Evolutionary conservation across 1,284 basidiomycete species (phyloP), one percentile per base, ranked within the genome.

Genomic region (Abortiporus biennis): DNA sequence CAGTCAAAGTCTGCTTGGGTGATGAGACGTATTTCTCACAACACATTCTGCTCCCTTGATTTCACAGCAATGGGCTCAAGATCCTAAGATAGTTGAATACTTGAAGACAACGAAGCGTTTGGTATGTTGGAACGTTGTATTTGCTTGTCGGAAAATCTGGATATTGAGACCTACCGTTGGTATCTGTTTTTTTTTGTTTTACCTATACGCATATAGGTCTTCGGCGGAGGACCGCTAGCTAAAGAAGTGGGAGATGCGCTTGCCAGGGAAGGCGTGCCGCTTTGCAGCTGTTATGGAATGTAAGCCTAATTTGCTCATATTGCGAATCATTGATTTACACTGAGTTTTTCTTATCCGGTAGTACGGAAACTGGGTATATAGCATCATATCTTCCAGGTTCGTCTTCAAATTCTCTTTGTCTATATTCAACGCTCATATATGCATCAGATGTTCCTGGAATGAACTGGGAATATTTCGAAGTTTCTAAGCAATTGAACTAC

Each of bases 391-490:
- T 45, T n/a, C 29, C 20, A 40, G 31, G 38, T 32, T 15, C 24
- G 19, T 46, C 15, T 25, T 13, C 20, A 4, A 8, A 24, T 25
- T 38, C 8, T 5, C 3, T 4, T 15, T 15, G 21, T 38, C 6
- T 16, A 38, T 15, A 34, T 34, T 6, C 22, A 3, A n/a, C n/a
- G 11, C 17, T 23, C 22, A 38, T 16, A 34, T 29, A 19, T 40
- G 9, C 17, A 6, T 3, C 20, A 40, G 38, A 40, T 13, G 15
- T 15, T 11, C 15, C 47, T 5, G 39, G 38, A 21, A 44, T 43
- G 35, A 54, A 58, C n/a, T 62, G 57, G 58, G 52, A 56, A 12
- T 59, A 56, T 43, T 55, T 60, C 47, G 38, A 35, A 27, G 29
- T 58, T 24, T 40, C 50, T 4, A 24, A 38, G 9, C 41, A 45